These are phyloP conservation scores for Ampelocalamus luodianensis DNA, from an alignment of 176 grass and related monocot genomes.

Conservation along the genomic window DNA sequence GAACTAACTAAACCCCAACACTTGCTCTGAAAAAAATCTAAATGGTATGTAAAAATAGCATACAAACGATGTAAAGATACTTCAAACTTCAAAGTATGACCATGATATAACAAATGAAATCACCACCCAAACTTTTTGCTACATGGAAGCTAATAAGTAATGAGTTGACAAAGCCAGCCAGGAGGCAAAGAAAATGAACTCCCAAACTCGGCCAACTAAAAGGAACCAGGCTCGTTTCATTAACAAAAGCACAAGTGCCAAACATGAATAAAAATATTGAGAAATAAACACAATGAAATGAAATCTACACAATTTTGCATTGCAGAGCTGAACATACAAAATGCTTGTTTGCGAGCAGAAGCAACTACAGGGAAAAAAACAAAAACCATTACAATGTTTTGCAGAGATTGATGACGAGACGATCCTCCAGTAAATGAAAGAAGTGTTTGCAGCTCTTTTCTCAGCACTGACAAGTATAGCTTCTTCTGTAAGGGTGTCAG, in stretches of 20 bases:
- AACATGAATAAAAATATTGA: constrained; percentile 11
- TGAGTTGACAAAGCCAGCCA: constrained; percentile 15
- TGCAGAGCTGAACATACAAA: constrained; percentile 2
- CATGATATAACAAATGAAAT: constrained; percentile 18
- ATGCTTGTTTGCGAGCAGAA: not conserved
- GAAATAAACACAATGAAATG: not conserved
- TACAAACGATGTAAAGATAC: not conserved
- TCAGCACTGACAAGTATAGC: constrained; percentile 82
- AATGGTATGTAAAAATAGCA: constrained; percentile 12
- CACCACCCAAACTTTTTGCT: constrained; percentile 10
- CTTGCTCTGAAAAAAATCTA: constrained; percentile 9
- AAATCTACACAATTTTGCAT: constrained; percentile 5
- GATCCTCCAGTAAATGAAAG: constrained; percentile 75
- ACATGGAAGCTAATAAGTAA: constrained; percentile 41
- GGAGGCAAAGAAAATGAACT: not conserved
- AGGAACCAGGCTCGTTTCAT: not conserved
- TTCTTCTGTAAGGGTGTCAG: constrained; percentile 84
- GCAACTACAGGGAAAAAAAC: not conserved
- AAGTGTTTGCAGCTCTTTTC: constrained; percentile 86
- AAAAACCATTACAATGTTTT: constrained; percentile 83
- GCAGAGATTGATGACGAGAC: constrained; percentile 76
- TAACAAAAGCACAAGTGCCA: not conserved
- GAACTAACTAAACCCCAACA: constrained; percentile 18
- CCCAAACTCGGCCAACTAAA: not conserved
- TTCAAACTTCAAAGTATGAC: not conserved